Conservation (phyloP, 176 grass and related monocot species). For the Musa itinerans region DNA sequence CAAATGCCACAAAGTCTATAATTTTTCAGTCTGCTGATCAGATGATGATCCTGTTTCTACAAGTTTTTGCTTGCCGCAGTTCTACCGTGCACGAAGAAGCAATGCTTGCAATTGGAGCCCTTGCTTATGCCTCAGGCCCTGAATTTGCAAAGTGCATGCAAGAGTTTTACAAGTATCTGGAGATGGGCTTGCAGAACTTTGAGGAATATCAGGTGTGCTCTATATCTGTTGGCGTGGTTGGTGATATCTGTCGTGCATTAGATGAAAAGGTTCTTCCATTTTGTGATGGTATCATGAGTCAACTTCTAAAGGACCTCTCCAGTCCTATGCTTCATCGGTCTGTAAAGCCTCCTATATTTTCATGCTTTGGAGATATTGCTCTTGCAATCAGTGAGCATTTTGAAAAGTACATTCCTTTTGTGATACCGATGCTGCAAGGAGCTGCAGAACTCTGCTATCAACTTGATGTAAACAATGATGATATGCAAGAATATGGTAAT, state of each 20-base stretch:
- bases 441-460: slow-evolving; percentile 54
- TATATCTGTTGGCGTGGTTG: slow-evolving; percentile 76
- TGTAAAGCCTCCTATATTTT: slow-evolving; percentile 75
- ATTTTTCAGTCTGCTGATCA: slow-evolving; percentile 63
- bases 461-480: slow-evolving; percentile 62
- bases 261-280: slow-evolving; percentile 77
- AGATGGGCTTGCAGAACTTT: slow-evolving; percentile 74
- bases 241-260: slow-evolving; percentile 69
- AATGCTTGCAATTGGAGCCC: slow-evolving; percentile 84
- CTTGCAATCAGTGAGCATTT: slow-evolving; percentile 87
- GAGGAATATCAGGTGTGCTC: slow-evolving; percentile 91
- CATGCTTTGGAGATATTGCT: slow-evolving; percentile 78
- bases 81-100: slow-evolving; percentile 88
- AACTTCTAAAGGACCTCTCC: slow-evolving; percentile 84
- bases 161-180: slow-evolving; percentile 69
- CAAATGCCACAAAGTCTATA: slow-evolving; percentile 49
- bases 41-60: slow-evolving; percentile 77
- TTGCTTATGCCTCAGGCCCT: slow-evolving; percentile 79
- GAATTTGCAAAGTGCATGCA: slow-evolving; percentile 82
- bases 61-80: slow-evolving; percentile 63
- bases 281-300: slow-evolving; percentile 81
- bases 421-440: slow-evolving; percentile 72
- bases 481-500: slow-evolving; percentile 77
- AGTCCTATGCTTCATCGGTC: slow-evolving; percentile 70
- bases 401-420: slow-evolving; percentile 83